Conservation (phyloP, 306 rosid genomes). For the Ormosia emarginata region DNA sequence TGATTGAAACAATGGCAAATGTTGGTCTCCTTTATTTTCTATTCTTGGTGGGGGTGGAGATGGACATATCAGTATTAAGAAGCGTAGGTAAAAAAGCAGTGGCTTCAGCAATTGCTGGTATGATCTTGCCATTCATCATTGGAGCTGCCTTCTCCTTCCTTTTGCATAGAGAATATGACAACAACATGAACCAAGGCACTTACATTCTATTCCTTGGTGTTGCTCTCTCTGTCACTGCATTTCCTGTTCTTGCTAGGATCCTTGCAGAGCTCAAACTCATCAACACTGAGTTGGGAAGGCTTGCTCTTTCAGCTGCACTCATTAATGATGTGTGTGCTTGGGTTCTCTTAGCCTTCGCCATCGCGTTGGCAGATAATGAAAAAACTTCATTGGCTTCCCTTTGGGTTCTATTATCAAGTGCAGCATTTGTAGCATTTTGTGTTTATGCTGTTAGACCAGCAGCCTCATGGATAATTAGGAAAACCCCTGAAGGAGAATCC, state of each 20-base stretch:
- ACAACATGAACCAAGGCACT: conserved; percentile 35
- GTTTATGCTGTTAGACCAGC: conserved; percentile 56
- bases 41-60: conserved; percentile 77
- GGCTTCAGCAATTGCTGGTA: conserved; percentile 56
- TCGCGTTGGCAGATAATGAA: conserved; percentile 63
- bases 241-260: conserved; percentile 74
- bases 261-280: conserved; percentile 84
- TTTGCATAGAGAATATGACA: neutral
- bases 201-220: conserved; percentile 75
- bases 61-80: conserved; percentile 59
- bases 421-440: conserved; percentile 56
- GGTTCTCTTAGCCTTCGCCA: conserved; percentile 76
- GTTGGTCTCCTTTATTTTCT: conserved; percentile 82
- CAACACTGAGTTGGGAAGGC: conserved; percentile 68
- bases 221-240: conserved; percentile 84
- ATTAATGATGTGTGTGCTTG: conserved; percentile 86
- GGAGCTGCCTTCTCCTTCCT: conserved; percentile 50
- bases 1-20: conserved; percentile 86
- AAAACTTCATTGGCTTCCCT: conserved; percentile 56
- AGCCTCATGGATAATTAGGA: conserved; percentile 54
- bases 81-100: conserved; percentile 59
- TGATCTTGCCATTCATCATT: conserved; percentile 63
- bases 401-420: conserved; percentile 70
- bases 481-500: conserved; percentile 84
- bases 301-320: conserved; percentile 77